Base-by-base conservation (phyloP, 495 filamentous ascomycete genomes). In the Penicillium alfredii region DNA sequence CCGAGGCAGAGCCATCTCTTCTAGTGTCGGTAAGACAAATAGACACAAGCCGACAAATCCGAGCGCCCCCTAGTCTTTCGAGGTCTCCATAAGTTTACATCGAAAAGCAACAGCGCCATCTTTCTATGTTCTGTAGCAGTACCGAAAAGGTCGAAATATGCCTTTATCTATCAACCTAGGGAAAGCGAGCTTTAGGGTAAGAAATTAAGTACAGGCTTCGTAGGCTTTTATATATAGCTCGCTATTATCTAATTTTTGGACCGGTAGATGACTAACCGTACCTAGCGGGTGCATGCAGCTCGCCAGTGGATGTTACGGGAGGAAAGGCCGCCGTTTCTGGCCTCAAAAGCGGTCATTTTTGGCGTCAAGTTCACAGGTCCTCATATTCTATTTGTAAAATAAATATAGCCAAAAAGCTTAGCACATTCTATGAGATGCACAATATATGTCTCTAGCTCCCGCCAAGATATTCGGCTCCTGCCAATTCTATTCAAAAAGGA, bases 51-150 rank as follows among this genome's bases (percentile, higher is more conserved):
- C 60, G 18, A 44, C 23, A 12, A 72, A 54, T 15, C 63, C 68
- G 14, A 72, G 53, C 24, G 58, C 49, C 11, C 51, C 52, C 68
- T 61, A 70, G 35, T 42, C 35, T 40, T 39, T 34, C 12, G 25
- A 36, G 27, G 55, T 55, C 25, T 66, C 55, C 32, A 71, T 70
- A 33, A 70, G 38, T 40, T 65, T 60, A 16, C 68, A 49, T 9
- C 51, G 59, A 36, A 69, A 53, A 17, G 53, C 63, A 28, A 57
- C 58, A 8, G 56, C 60, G 16, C 67, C 58, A 45, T 69, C 61
- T 45, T 57, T 63, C 57, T 61, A 72, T n/a, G 60, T 63, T 34
- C 57, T 56, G 46, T 65, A 60, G 45, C 58, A 58, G 44, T 68
- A 67, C 20, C 44, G 54, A 42, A 65, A 66, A 14, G 58, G 66